Percentiles rank a stretch among this genome's conserved stretches.
Conservation (phyloP, 257 asterid genomes). For the Ligustrum vulgare region DNA sequence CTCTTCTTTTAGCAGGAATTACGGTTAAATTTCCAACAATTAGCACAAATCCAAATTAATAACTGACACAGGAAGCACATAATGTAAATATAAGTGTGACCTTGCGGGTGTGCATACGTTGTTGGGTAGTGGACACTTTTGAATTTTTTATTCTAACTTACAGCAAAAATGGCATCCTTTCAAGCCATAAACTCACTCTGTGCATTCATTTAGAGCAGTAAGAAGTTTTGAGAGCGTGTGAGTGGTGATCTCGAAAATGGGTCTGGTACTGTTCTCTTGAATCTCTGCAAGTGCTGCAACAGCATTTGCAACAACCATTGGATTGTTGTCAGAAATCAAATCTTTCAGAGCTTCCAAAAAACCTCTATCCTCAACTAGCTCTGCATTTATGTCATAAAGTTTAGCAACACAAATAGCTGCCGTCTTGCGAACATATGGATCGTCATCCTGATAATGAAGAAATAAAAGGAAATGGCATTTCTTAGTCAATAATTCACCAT, state of each 20-base stretch:
- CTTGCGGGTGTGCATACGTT: background rate
- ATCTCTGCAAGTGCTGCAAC: slow-evolving; percentile 99
- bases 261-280: slow-evolving; percentile 86
- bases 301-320: slow-evolving; percentile 99
- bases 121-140: background rate
- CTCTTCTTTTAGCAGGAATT: background rate
- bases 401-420: slow-evolving; percentile 99
- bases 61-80: background rate
- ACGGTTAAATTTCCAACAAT: background rate
- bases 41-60: background rate
- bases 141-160: slow-evolving; percentile 9
- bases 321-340: slow-evolving; percentile 97
- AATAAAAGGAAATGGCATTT: slow-evolving; percentile 23
- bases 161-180: slow-evolving; percentile 8
- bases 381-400: slow-evolving; percentile 97
- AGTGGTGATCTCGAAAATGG: slow-evolving; percentile 93
- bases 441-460: slow-evolving; percentile 74
- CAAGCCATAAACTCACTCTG: slow-evolving; percentile 65
- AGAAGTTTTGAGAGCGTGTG: slow-evolving; percentile 94
- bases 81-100: slow-evolving; percentile 8
- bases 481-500: slow-evolving; percentile 22
- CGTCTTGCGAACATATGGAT: slow-evolving; percentile 98
- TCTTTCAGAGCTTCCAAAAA: slow-evolving; percentile 97
- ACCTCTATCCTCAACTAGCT: slow-evolving; percentile 98
- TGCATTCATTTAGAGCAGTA: slow-evolving; percentile 98